A percentile compares a stretch with the other conserved stretches of the same genome.
Evolutionary conservation across 768 basidiomycete genomes (phyloP).

Genomic region (Strobilomyces confusus): DNA sequence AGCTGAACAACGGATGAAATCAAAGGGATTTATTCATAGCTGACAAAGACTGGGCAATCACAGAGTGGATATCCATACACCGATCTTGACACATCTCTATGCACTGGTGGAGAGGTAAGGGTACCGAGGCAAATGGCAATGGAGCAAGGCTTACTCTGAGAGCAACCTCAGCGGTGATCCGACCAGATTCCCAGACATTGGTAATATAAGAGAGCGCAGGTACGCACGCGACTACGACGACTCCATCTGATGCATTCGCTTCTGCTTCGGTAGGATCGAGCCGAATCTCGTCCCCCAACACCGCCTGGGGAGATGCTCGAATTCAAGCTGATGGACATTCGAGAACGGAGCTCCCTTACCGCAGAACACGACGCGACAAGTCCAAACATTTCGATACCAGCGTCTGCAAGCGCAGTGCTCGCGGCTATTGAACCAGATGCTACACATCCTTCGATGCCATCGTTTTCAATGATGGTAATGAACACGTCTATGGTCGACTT

Average conservation of each 20-base stretch:
- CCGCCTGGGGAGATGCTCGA: slow-evolving; percentile 42
- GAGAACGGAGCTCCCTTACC: slow-evolving; percentile 38
- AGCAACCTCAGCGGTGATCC: slow-evolving; percentile 49
- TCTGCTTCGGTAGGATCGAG: slow-evolving; percentile 82
- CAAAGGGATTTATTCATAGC: slow-evolving; percentile 12
- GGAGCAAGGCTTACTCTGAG: slow-evolving; percentile 48
- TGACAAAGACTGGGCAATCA: slow-evolving; percentile 68
- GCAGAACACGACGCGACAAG: slow-evolving; percentile 82
- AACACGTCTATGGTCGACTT: slow-evolving; percentile 94
- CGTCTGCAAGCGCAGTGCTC: slow-evolving; percentile 86
- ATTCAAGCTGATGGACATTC: neutral
- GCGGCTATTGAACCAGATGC: slow-evolving; percentile 84
- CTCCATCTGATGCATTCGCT: slow-evolving; percentile 50
- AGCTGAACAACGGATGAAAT: neutral
- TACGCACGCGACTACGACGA: slow-evolving; percentile 78
- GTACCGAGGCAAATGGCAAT: neutral
- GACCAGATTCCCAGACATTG: slow-evolving; percentile 82
- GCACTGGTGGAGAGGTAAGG: slow-evolving; percentile 42
- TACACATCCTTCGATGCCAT: slow-evolving; percentile 86
- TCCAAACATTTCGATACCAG: slow-evolving; percentile 88
- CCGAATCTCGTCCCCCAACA: slow-evolving; percentile 57
- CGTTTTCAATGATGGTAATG: slow-evolving; percentile 86
- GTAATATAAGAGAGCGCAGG: slow-evolving; percentile 84
- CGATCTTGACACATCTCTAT: slow-evolving; percentile 65
- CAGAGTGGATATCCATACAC: slow-evolving; percentile 71